phyloP scores from a whole-genome alignment of 371 early-diverging fungal species.

The Chytridium lagenaria region DNA sequence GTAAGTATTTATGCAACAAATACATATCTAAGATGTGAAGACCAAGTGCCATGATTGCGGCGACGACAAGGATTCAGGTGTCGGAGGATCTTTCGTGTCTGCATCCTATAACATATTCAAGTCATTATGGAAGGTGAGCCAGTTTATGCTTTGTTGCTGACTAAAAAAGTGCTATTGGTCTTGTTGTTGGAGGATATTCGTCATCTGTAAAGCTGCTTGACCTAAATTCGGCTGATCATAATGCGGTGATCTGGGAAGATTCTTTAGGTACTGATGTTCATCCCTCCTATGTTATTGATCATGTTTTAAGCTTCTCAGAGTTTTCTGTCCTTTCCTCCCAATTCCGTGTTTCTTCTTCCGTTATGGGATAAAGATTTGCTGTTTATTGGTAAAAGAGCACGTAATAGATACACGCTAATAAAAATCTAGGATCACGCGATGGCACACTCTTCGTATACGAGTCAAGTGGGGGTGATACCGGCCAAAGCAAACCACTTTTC shows the following conservation, averaged over 20 bases:
- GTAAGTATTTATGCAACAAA: not conserved
- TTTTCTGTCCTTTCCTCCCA: not conserved
- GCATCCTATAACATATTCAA: not conserved
- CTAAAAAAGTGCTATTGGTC: too few relatives aligned
- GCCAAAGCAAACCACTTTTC: not conserved
- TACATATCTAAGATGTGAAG: not conserved
- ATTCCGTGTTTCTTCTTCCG: not conserved
- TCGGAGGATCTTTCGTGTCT: not conserved
- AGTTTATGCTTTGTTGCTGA: too few relatives aligned
- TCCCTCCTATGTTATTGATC: too few relatives aligned
- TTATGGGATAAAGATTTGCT: not conserved
- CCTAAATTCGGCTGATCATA: not conserved
- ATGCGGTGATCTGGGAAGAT: too few relatives aligned
- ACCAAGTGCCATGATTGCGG: not conserved
- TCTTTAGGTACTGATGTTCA: too few relatives aligned
- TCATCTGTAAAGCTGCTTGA: not conserved
- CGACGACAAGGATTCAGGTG: not conserved
- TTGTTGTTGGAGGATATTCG: not conserved
- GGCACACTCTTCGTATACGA: not conserved
- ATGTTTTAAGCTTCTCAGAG: too few relatives aligned
- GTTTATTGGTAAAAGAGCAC: not conserved
- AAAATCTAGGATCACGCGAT: not conserved
- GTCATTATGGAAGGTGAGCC: not conserved
- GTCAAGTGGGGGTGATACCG: not conserved
- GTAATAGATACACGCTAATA: too few relatives aligned